phyloP scores from a whole-genome alignment of 495 filamentous ascomycete genomes.

The Rhypophila decipiens region DNA sequence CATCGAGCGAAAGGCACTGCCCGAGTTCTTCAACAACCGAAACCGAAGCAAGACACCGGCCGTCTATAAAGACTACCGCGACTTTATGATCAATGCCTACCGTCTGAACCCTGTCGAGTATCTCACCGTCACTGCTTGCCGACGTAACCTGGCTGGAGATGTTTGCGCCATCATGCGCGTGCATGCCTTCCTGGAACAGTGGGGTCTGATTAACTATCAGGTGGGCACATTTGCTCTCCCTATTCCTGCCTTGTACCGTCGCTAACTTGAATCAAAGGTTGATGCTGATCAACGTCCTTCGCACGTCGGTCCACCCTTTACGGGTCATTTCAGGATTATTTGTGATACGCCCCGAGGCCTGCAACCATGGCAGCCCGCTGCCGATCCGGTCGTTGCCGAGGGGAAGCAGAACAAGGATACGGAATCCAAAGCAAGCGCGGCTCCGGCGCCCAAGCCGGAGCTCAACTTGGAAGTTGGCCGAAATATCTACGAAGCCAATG shows the following conservation, averaged over 20 bases:
- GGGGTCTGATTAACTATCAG: slow-evolving; percentile 98
- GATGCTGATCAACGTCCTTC: slow-evolving; percentile 93
- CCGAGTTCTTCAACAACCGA: slow-evolving; percentile 95
- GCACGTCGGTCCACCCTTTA: slow-evolving; percentile 92
- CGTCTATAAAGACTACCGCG: slow-evolving; percentile 98
- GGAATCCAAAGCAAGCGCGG: slow-evolving; percentile 57
- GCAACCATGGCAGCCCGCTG: slow-evolving; percentile 86
- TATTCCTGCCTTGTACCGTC: neutral
- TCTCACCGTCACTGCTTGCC: slow-evolving; percentile 93
- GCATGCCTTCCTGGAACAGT: slow-evolving; percentile 97
- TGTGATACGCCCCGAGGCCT: slow-evolving; percentile 93
- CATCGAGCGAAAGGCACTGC: slow-evolving; percentile 85
- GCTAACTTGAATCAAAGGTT: slow-evolving; percentile 54
- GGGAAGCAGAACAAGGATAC: slow-evolving; percentile 71
- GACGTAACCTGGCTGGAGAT: slow-evolving; percentile 91
- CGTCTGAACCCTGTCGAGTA: slow-evolving; percentile 92
- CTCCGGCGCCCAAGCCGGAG: slow-evolving; percentile 68
- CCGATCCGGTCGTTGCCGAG: slow-evolving; percentile 56
- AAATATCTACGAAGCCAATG: slow-evolving; percentile 90
- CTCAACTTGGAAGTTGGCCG: slow-evolving; percentile 85
- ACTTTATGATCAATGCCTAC: slow-evolving; percentile 99
- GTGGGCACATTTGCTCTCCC: slow-evolving; percentile 39
- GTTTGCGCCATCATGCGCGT: slow-evolving; percentile 99
- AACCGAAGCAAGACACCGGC: slow-evolving; percentile 96
- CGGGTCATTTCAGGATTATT: slow-evolving; percentile 90